Base-by-base conservation (phyloP, 2,329 filamentous ascomycete genomes). In the Monosporascus sp. region DNA sequence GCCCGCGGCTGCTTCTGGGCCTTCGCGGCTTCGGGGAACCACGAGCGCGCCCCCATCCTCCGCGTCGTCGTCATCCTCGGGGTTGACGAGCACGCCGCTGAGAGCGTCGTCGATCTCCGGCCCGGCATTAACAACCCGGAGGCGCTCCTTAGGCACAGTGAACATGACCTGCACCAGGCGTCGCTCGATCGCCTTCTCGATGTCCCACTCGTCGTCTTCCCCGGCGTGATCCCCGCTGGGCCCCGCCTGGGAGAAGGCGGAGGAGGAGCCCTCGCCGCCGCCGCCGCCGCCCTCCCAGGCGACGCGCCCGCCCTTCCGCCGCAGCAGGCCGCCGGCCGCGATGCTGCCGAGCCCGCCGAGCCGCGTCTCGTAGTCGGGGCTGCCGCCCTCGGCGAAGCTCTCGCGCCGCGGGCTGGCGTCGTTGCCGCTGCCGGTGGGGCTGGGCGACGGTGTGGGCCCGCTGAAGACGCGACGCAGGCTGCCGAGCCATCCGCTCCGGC, bases 71-170 rank as follows among this genome's bases (percentile, higher is more conserved):
- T 52, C 57, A 1, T 44, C 51, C 16, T 56, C 57, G 0, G 74
- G 70, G 48, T 79, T 72, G 2, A 77, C 68, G 5, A 79, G 55
- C 48, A 75, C 70, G 19, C 71, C 76, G 37, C 69, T 69, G 44
- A 71, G 68, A 52, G 72, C 74, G 53, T 67, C 68, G 58, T 76
- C 74, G 37, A 77, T 67, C 57, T 68, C 69, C n/a, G 77, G 72
- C 63, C 87, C 87, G 49, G 82, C 86, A 68, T 97, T 97, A 20
- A 97, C 93, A n/a, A 97, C 91, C 26, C 93, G 77, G 58, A 97
- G 72, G 61, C 85, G 84, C 70, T 93, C 88, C 68, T 87, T 91
- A 2, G 94, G 93, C 55, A 97, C 91, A 0, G 93, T 97, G 70
- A 96, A 97, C 82, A 96, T 94, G 65, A 91, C 82, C 69, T 92